Conservation (phyloP, 139 green algal genomes). For the Edaphochlamys debaryana region DNA sequence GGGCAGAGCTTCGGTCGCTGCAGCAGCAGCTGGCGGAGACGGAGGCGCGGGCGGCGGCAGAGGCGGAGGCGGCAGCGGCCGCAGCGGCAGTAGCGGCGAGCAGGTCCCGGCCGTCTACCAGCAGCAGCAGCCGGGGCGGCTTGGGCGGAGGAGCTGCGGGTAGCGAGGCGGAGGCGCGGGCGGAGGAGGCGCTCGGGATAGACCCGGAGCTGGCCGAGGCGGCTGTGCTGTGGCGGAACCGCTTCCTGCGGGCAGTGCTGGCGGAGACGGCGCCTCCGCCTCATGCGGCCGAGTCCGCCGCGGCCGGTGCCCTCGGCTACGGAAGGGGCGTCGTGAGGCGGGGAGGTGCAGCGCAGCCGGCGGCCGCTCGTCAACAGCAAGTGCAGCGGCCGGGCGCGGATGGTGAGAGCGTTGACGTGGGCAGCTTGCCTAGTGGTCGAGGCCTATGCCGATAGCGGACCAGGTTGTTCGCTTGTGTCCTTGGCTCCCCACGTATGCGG, state of each 20-base stretch:
- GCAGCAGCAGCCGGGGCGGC: not conserved
- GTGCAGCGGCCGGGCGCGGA: too few relatives aligned
- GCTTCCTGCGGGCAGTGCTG: conserved; percentile 11
- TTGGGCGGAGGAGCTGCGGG: not conserved
- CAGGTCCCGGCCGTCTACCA: not conserved
- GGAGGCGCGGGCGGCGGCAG: not conserved
- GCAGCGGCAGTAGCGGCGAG: not conserved
- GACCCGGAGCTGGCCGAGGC: conserved; percentile 20
- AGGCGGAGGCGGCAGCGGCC: too few relatives aligned
- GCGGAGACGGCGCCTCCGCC: too few relatives aligned
- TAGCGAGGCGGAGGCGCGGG: not conserved
- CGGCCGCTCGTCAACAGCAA: too few relatives aligned
- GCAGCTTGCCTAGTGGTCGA: too few relatives aligned
- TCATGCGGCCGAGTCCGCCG: too few relatives aligned
- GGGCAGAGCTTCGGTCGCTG: not conserved
- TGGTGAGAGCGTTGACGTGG: too few relatives aligned
- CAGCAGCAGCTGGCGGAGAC: not conserved
- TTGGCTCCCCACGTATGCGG: too few relatives aligned
- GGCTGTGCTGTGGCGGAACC: conserved; percentile 32
- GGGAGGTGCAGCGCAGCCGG: not conserved
- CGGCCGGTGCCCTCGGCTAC: too few relatives aligned
- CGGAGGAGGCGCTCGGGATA: not conserved
- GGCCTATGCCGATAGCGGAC: too few relatives aligned
- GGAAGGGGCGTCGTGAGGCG: too few relatives aligned
- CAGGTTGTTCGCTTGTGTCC: too few relatives aligned